Evolutionary conservation across 2,329 filamentous ascomycete genomes (phyloP).

Genomic region (Ophiognomonia clavigignenti-juglandacearum): DNA sequence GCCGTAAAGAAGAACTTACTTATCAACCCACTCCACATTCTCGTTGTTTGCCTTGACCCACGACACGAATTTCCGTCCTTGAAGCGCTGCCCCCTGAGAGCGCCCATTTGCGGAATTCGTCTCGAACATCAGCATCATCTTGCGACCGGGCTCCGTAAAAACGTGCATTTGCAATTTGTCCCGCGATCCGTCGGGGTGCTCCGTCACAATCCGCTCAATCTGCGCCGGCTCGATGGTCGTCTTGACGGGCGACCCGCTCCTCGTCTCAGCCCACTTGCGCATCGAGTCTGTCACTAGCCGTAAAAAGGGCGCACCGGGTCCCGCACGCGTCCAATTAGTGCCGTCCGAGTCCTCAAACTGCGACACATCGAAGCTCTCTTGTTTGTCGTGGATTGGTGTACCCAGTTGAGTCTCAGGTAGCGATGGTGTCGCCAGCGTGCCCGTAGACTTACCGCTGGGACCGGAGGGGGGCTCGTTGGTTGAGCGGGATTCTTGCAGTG

Average conservation of each 20-base stretch:
- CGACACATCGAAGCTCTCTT: slow-evolving; percentile 9
- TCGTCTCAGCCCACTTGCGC: slow-evolving; percentile 8
- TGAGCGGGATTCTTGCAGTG: not conserved
- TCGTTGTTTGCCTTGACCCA: slow-evolving; percentile 11
- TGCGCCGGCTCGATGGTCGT: slow-evolving; percentile 9
- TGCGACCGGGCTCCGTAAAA: slow-evolving; percentile 4
- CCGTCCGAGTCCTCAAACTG: slow-evolving; percentile 6
- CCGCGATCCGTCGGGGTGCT: not conserved
- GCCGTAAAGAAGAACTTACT: not conserved
- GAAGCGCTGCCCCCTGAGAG: slow-evolving; percentile 8
- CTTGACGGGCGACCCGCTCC: not conserved
- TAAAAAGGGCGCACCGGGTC: slow-evolving; percentile 2
- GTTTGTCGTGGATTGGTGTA: slow-evolving; percentile 1
- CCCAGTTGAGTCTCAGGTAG: not conserved
- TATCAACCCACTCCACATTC: not conserved
- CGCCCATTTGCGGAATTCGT: slow-evolving; percentile 4
- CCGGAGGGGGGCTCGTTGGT: not conserved
- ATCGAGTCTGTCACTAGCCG: slow-evolving; percentile 7
- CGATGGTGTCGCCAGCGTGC: not conserved
- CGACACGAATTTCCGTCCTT: slow-evolving; percentile 6
- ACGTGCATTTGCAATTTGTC: slow-evolving; percentile 7
- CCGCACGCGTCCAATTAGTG: slow-evolving; percentile 7
- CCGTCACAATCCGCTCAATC: slow-evolving; percentile 7
- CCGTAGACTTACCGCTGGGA: not conserved
- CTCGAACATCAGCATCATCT: slow-evolving; percentile 12